Conservation (phyloP, 352 stramenopile species). For the Salisapilia sapeloensis region DNA sequence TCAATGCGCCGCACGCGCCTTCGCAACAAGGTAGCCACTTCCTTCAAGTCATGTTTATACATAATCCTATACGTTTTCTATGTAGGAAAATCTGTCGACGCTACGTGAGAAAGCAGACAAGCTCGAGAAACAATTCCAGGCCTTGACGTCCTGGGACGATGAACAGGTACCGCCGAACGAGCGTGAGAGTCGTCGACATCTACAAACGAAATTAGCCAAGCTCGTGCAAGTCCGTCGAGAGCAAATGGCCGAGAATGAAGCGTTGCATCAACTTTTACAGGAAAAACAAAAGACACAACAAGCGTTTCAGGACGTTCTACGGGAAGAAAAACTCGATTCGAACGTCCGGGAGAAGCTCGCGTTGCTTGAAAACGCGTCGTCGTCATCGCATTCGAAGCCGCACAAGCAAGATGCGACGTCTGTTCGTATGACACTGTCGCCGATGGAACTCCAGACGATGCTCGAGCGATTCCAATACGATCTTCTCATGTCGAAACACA, state of each 20-base stretch:
- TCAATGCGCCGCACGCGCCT: too few relatives aligned
- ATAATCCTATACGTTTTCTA: background rate
- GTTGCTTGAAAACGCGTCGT: conserved; percentile 11
- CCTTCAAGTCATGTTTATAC: too few relatives aligned
- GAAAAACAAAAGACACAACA: conserved; percentile 3
- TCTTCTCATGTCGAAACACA: conserved; percentile 5
- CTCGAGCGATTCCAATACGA: conserved; percentile 7
- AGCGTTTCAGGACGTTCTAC: conserved; percentile 7
- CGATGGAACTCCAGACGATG: conserved; percentile 1
- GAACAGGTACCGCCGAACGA: conserved; percentile 2
- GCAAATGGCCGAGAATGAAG: conserved; percentile 11
- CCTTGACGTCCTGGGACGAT: conserved; percentile 2
- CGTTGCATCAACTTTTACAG: conserved; percentile 3
- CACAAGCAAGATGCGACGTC: background rate
- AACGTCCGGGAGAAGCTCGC: conserved; percentile 13
- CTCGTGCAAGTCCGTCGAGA: conserved; percentile 11
- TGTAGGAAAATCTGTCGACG: conserved; percentile 8
- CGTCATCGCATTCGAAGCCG: too few relatives aligned
- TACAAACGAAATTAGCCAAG: conserved; percentile 7
- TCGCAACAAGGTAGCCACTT: too few relatives aligned
- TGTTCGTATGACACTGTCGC: conserved; percentile 3
- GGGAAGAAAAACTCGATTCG: conserved; percentile 10
- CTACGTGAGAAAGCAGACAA: conserved; percentile 7
- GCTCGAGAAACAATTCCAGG: conserved; percentile 7
- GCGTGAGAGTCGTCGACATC: conserved; percentile 1